These are phyloP conservation scores for Cladosporium sp. DNA, from an alignment of 2,329 filamentous ascomycete species.

Conservation along the genomic window DNA sequence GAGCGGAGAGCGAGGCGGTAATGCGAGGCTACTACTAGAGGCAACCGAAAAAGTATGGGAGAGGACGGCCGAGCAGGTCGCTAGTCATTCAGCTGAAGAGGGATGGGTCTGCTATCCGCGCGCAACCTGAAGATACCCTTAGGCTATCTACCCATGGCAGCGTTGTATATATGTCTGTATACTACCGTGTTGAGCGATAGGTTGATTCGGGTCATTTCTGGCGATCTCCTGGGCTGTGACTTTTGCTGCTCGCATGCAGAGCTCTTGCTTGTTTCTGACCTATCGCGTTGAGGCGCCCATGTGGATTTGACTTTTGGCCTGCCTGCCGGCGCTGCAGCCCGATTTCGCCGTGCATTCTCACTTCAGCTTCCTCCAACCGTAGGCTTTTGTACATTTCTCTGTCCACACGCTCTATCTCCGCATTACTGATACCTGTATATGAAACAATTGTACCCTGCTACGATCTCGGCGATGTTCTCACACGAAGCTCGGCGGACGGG, in stretches of 20 bases:
- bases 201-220: neutral
- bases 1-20: conserved; percentile 7
- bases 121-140: conserved; percentile 12
- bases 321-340: neutral
- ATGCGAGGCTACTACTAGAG: conserved; percentile 10
- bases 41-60: conserved; percentile 5
- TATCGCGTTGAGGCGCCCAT: neutral
- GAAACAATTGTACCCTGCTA: too few relatives aligned
- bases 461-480: neutral
- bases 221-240: too few relatives aligned
- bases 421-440: too few relatives aligned
- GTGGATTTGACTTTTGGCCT: neutral
- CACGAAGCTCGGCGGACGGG: neutral
- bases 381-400: too few relatives aligned
- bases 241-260: too few relatives aligned
- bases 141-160: conserved; percentile 12
- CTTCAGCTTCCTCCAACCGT: neutral
- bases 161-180: conserved; percentile 14
- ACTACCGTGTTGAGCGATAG: conserved; percentile 12
- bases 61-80: conserved; percentile 8
- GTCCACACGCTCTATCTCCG: too few relatives aligned
- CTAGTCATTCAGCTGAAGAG: neutral
- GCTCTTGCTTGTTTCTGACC: neutral
- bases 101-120: conserved; percentile 6
- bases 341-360: neutral